These are phyloP conservation scores for Holtermannia corniformis DNA, from an alignment of 768 basidiomycete genomes.

Conservation along the genomic window DNA sequence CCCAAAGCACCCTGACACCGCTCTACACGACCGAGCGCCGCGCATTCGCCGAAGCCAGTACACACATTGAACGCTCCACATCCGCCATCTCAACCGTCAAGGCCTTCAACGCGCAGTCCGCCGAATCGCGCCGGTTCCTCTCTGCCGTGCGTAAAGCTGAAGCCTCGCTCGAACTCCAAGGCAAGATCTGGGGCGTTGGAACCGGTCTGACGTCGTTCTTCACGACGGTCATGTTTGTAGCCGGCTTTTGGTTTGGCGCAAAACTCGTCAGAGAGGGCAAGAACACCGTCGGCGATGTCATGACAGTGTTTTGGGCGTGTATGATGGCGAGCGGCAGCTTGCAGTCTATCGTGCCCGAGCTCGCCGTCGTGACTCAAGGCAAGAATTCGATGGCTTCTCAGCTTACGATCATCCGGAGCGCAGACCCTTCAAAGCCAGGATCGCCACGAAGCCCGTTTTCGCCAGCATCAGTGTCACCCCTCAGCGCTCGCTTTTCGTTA, in stretches of 20 bases:
- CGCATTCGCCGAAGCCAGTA: constrained; percentile 61
- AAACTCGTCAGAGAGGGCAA: constrained; percentile 73
- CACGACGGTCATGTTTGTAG: constrained; percentile 86
- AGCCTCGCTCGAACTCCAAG: constrained; percentile 49
- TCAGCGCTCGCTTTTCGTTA: not conserved
- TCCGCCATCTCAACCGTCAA: constrained; percentile 80
- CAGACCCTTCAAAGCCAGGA: constrained; percentile 1
- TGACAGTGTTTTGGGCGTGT: constrained; percentile 98
- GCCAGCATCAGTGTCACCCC: constrained; percentile 2
- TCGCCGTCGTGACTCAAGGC: constrained; percentile 68
- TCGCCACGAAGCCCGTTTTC: constrained; percentile 14
- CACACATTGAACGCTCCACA: constrained; percentile 64
- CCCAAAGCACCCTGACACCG: constrained; percentile 60
- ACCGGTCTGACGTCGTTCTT: constrained; percentile 65
- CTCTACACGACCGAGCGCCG: constrained; percentile 59
- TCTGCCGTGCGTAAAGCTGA: constrained; percentile 47
- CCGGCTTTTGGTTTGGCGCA: constrained; percentile 92
- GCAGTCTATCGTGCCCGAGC: constrained; percentile 74
- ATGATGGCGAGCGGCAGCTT: constrained; percentile 79
- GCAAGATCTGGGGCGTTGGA: constrained; percentile 66
- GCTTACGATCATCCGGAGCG: constrained; percentile 51
- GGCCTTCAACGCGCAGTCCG: constrained; percentile 67
- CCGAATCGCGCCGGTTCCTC: constrained; percentile 50
- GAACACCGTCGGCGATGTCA: constrained; percentile 64
- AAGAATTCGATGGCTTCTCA: constrained; percentile 69